These are phyloP conservation scores for Pyrus hybrid DNA, from an alignment of 331 rosid species.

Conservation along the genomic window DNA sequence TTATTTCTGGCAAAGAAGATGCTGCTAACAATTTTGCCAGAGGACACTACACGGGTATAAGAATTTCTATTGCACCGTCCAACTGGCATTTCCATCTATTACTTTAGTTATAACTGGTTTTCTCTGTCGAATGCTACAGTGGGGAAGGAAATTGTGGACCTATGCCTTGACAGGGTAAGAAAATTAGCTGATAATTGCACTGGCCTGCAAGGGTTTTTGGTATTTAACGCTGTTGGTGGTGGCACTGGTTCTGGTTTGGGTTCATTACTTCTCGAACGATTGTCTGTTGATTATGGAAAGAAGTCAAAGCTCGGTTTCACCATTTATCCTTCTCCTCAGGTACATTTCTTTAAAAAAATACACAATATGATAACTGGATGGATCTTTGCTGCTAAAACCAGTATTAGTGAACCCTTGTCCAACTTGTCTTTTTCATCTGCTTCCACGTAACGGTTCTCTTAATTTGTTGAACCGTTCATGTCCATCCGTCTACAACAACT, in stretches of 20 bases:
- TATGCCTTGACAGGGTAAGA: slow-evolving; percentile 50
- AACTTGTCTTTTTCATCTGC: background rate
- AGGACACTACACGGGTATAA: slow-evolving; percentile 58
- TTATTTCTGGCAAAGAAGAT: slow-evolving; percentile 69
- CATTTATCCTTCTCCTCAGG: slow-evolving; percentile 79
- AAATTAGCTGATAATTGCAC: slow-evolving; percentile 62
- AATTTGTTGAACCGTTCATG: background rate
- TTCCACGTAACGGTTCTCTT: background rate
- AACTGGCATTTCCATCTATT: background rate
- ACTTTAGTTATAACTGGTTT: background rate
- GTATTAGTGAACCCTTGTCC: background rate
- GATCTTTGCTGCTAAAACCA: background rate
- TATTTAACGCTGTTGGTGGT: slow-evolving; percentile 67
- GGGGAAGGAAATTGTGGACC: slow-evolving; percentile 54
- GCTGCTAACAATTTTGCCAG: slow-evolving; percentile 73
- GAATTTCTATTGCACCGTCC: slow-evolving; percentile 2
- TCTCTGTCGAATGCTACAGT: slow-evolving; percentile 30
- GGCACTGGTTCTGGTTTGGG: slow-evolving; percentile 77
- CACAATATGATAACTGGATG: background rate
- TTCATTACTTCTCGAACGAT: slow-evolving; percentile 55
- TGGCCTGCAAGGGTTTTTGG: slow-evolving; percentile 68
- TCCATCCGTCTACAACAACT: background rate
- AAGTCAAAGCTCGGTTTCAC: slow-evolving; percentile 65
- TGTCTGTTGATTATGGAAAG: slow-evolving; percentile 57
- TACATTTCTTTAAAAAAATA: slow-evolving; percentile 8